phyloP scores from a whole-genome alignment of 2,329 filamentous ascomycete genomes.

The Verticillium alfalfae region DNA sequence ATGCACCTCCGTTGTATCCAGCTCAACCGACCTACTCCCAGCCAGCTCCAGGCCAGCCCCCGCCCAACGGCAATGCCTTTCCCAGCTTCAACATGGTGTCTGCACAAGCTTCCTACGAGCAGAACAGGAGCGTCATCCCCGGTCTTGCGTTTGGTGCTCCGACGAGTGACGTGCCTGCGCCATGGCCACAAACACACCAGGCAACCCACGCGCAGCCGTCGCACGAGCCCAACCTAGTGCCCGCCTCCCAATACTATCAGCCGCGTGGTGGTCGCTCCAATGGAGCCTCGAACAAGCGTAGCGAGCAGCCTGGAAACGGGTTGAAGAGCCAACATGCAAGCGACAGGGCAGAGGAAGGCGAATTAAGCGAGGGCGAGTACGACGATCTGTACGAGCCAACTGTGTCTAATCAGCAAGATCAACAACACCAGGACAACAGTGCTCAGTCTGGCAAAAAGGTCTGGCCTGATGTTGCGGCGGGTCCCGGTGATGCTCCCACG shows the following conservation, averaged over 20 bases:
- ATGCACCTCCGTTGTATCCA: conserved; percentile 7
- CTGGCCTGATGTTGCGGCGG: neutral
- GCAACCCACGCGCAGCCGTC: conserved; percentile 4
- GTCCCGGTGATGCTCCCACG: neutral
- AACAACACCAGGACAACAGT: conserved; percentile 5
- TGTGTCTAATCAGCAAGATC: neutral
- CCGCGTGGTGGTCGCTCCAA: conserved; percentile 6
- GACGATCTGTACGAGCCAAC: conserved; percentile 49
- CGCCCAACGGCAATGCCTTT: neutral
- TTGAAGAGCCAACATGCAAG: neutral
- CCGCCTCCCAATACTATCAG: conserved; percentile 11
- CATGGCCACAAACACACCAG: conserved; percentile 5
- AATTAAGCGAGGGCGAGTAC: conserved; percentile 65
- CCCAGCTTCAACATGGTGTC: neutral
- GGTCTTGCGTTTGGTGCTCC: conserved; percentile 14
- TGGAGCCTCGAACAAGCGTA: conserved; percentile 6
- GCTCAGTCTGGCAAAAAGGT: conserved; percentile 8
- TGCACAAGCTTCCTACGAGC: conserved; percentile 9
- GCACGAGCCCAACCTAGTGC: conserved; percentile 11
- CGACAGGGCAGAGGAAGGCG: conserved; percentile 59
- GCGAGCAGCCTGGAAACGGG: neutral
- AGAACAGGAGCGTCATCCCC: conserved; percentile 16
- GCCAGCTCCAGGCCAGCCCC: conserved; percentile 1
- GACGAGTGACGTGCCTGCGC: neutral
- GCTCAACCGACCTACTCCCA: conserved; percentile 3